phyloP scores from a whole-genome alignment of 306 rosid genomes.

The Phaseolus lunatus region DNA sequence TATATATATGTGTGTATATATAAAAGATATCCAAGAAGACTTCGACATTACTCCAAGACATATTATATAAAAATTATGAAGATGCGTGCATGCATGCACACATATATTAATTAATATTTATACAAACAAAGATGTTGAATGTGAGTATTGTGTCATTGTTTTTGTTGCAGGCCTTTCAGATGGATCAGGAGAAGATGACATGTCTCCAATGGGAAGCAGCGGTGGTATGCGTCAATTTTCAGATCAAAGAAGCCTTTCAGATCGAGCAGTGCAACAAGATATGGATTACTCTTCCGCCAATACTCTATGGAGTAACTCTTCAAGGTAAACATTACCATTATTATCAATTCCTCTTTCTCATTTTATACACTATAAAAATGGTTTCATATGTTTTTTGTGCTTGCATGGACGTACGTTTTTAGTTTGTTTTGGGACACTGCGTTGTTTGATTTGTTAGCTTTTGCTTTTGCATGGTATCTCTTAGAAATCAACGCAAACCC shows the following conservation, averaged over 20 bases:
- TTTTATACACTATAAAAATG: neutral
- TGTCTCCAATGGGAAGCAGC: slow-evolving; percentile 57
- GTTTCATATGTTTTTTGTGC: slow-evolving; percentile 40
- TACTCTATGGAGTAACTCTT: slow-evolving; percentile 86
- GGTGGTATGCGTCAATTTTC: slow-evolving; percentile 51
- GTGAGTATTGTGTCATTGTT: slow-evolving; percentile 17
- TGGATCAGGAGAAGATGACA: slow-evolving; percentile 90
- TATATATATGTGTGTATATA: too few relatives aligned
- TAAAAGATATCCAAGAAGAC: neutral
- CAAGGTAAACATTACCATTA: slow-evolving; percentile 59
- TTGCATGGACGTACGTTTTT: slow-evolving; percentile 11
- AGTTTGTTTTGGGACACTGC: slow-evolving; percentile 34
- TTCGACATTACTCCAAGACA: slow-evolving; percentile 31
- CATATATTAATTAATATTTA: neutral
- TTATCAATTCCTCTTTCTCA: neutral
- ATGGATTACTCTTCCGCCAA: slow-evolving; percentile 56
- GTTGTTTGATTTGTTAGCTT: slow-evolving; percentile 46
- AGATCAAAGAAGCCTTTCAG: slow-evolving; percentile 63
- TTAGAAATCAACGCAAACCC: slow-evolving; percentile 58
- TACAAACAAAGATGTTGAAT: slow-evolving; percentile 3
- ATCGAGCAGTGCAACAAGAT: slow-evolving; percentile 62
- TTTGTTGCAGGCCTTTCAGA: slow-evolving; percentile 73
- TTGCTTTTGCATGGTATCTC: slow-evolving; percentile 66
- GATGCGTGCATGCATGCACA: slow-evolving; percentile 20
- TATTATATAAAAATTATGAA: neutral